Conservation (phyloP, 2,329 filamentous ascomycete species). For the Diaporthe batatas region DNA sequence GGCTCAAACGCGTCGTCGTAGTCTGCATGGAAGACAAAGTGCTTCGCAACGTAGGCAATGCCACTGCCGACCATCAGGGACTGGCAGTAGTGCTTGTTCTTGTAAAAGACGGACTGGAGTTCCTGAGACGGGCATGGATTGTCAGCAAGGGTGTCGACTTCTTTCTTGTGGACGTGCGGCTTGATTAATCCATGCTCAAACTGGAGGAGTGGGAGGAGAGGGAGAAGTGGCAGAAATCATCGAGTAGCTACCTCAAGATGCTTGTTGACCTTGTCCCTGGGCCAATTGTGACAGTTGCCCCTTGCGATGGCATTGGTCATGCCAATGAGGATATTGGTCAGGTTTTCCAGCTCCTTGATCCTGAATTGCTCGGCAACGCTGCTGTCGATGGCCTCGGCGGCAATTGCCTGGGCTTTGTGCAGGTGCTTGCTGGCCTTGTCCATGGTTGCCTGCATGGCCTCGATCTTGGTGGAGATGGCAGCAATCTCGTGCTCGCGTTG, state of each 20-base stretch:
- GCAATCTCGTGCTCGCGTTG: slow-evolving; percentile 29
- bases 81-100: neutral
- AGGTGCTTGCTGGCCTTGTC: slow-evolving; percentile 2
- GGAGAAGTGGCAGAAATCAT: neutral
- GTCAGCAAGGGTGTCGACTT: neutral
- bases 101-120: neutral
- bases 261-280: slow-evolving; percentile 22
- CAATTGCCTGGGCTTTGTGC: slow-evolving; percentile 4
- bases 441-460: slow-evolving; percentile 8
- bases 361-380: slow-evolving; percentile 14
- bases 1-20: slow-evolving; percentile 18
- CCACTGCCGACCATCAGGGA: neutral
- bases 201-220: no score
- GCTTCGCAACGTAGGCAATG: neutral
- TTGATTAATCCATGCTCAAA: no score
- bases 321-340: neutral
- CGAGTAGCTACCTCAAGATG: neutral
- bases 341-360: neutral
- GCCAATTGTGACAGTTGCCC: neutral
- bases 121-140: neutral
- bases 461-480: slow-evolving; percentile 8
- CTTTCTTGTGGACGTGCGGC: neutral
- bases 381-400: slow-evolving; percentile 5
- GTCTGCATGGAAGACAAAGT: slow-evolving; percentile 15
- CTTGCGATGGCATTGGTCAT: neutral